These are phyloP conservation scores for Gelatoporia subvermispora DNA, from an alignment of 768 basidiomycete genomes.

Conservation along the genomic window DNA sequence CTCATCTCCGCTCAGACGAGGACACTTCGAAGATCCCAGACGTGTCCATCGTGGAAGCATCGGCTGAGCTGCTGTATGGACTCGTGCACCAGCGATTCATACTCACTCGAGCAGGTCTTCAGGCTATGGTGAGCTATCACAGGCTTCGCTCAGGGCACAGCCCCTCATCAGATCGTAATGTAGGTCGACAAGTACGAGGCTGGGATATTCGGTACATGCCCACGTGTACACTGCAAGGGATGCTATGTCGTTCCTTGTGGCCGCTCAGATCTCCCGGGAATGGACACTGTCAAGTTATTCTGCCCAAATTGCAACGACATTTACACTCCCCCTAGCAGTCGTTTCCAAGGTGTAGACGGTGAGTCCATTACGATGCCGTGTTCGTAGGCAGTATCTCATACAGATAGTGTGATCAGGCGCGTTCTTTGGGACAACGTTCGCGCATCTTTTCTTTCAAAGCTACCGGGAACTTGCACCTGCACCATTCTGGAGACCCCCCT, in stretches of 20 bases:
- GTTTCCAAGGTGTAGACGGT: constrained; percentile 97
- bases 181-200: constrained; percentile 96
- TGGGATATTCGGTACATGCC: constrained; percentile 88
- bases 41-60: constrained; percentile 96
- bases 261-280: constrained; percentile 89
- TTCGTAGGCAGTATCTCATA: not conserved
- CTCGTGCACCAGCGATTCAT: constrained; percentile 98
- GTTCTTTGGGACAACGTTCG: constrained; percentile 99
- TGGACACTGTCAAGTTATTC: constrained; percentile 96
- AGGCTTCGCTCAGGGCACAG: constrained; percentile 4
- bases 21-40: constrained; percentile 96
- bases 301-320: constrained; percentile 98
- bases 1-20: constrained; percentile 50
- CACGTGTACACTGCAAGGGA: constrained; percentile 89
- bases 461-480: constrained; percentile 94
- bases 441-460: constrained; percentile 96
- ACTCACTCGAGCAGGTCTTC: constrained; percentile 87
- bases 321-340: constrained; percentile 90
- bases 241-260: constrained; percentile 93
- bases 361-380: constrained; percentile 22
- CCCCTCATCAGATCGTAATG: not conserved
- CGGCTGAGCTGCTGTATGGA: constrained; percentile 95
- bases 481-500: constrained; percentile 78
- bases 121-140: constrained; percentile 71
- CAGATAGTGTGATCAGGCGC: constrained; percentile 55